phyloP scores from a whole-genome alignment of 768 basidiomycete genomes.

The Gelatoporia subvermispora region DNA sequence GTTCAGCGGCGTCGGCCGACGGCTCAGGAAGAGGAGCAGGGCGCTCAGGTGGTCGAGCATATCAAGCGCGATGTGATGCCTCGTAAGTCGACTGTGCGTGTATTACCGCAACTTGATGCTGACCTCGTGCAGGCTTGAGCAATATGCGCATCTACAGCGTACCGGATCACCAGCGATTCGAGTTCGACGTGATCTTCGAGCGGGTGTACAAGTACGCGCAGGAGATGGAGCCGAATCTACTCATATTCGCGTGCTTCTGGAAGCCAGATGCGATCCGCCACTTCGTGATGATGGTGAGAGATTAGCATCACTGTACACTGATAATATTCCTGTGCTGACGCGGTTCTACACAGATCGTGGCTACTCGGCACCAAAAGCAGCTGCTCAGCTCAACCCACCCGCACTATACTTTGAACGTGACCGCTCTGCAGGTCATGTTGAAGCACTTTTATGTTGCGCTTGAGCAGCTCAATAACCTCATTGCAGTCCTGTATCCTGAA shows the following conservation, averaged over 20 bases:
- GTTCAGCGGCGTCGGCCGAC: conserved; percentile 1
- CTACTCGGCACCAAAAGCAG: conserved; percentile 33
- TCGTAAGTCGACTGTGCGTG: too few relatives aligned
- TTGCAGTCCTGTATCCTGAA: conserved; percentile 3
- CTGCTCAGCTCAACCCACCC: conserved; percentile 20
- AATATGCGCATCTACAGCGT: conserved; percentile 34
- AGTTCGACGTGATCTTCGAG: conserved; percentile 49
- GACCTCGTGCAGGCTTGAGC: conserved; percentile 5
- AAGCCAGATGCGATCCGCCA: conserved; percentile 44
- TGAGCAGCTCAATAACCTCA: conserved; percentile 32
- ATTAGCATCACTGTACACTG: conserved; percentile 6
- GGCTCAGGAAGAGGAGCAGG: conserved; percentile 4
- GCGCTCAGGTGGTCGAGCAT: conserved; percentile 4
- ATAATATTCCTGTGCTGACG: neutral
- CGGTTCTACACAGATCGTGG: conserved; percentile 16
- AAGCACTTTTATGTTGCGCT: conserved; percentile 37
- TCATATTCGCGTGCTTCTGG: conserved; percentile 42
- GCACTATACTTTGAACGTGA: conserved; percentile 30
- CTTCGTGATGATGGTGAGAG: conserved; percentile 50
- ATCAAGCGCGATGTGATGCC: conserved; percentile 1
- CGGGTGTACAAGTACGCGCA: conserved; percentile 37
- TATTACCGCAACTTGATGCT: neutral
- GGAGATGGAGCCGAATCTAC: conserved; percentile 50
- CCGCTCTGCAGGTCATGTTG: conserved; percentile 30
- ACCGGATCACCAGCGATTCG: conserved; percentile 48